These are phyloP conservation scores for Pseudocercospora crystallina DNA, from an alignment of 2,329 filamentous ascomycete species.

Conservation along the genomic window DNA sequence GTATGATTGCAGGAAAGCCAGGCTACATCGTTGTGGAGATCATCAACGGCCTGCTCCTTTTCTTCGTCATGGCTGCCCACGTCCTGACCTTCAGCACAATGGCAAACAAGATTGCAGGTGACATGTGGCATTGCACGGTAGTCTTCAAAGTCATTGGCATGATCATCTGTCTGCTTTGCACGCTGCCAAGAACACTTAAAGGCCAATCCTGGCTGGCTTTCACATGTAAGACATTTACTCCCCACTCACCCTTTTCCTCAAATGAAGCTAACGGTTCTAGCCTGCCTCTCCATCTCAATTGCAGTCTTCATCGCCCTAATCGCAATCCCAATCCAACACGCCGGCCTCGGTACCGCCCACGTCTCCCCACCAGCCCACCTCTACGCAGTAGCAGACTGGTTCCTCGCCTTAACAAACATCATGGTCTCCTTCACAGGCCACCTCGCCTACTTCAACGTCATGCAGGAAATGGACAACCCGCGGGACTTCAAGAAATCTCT, in stretches of 20 bases:
- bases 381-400: constrained; percentile 34
- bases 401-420: constrained; percentile 62
- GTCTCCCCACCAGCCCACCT: constrained; percentile 43
- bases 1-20: constrained; percentile 59
- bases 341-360: constrained; percentile 38
- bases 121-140: constrained; percentile 57
- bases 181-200: constrained; percentile 62
- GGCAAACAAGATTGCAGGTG: constrained; percentile 63
- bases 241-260: not conserved
- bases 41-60: constrained; percentile 8
- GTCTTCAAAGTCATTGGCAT: constrained; percentile 62
- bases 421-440: constrained; percentile 65
- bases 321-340: constrained; percentile 46
- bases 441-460: constrained; percentile 67
- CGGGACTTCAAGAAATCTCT: constrained; percentile 63
- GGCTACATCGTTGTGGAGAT: constrained; percentile 62
- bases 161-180: constrained; percentile 58
- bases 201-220: constrained; percentile 64
- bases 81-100: constrained; percentile 69
- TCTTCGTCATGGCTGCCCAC: constrained; percentile 63
- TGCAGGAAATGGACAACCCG: constrained; percentile 63
- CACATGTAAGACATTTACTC: constrained; percentile 46
- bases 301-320: constrained; percentile 59
- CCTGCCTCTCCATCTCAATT: constrained; percentile 63
- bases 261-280: constrained; percentile 34